Base-by-base conservation (phyloP, 2,329 filamentous ascomycete genomes). In the Mariannaea sp. region DNA sequence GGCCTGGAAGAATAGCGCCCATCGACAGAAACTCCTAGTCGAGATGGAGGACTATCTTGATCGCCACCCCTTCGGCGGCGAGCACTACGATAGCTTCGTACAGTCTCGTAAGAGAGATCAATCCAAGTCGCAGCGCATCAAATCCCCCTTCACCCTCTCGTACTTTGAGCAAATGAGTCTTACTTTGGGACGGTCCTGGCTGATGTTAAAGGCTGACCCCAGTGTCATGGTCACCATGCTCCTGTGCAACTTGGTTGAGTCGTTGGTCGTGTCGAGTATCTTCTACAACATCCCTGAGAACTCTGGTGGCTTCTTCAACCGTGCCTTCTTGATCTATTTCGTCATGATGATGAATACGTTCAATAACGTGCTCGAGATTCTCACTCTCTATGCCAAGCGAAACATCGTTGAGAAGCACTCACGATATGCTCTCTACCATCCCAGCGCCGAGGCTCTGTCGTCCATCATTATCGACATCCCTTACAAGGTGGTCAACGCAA, bases 321-420 rank as follows among this genome's bases (percentile, higher is more conserved):
- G 75, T 16, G 77, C 75, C 7, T 72, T 74, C 2, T 66, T 78
- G 3, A 61, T 81, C 1, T 82, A 82, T 68, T 75, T 81, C 47
- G 74, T 75, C 6, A 67, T 80, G 24, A 62, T 82, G 9, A 71
- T 81, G 53, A 81, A 81, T 57, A 78, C 77, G 6, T 70, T 81
- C 9, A 51, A 53, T 12, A 61, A 62, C 35, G 38, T 56, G 5
- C 53, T 69, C 1, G 66, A 69, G 35, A 52, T 60, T 36, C 44
- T 66, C 14, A 60, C 62, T 5, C 36, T 70, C 0, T 69, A 69
- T 36, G 59, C 65, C 1, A 60, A 70, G 45, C 61, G 58, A 2
- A 49, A 42, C 5, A 57, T 70, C 20, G 58, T 70, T 38, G 68
- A 70, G 29, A 70, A 70, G 57, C 67, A 70, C 22, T 44, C 57